Evolutionary conservation across 1,139 yeast genomes (phyloP), one percentile per base, ranked within the genome.

Genomic region (Kodamaea alishanica): DNA sequence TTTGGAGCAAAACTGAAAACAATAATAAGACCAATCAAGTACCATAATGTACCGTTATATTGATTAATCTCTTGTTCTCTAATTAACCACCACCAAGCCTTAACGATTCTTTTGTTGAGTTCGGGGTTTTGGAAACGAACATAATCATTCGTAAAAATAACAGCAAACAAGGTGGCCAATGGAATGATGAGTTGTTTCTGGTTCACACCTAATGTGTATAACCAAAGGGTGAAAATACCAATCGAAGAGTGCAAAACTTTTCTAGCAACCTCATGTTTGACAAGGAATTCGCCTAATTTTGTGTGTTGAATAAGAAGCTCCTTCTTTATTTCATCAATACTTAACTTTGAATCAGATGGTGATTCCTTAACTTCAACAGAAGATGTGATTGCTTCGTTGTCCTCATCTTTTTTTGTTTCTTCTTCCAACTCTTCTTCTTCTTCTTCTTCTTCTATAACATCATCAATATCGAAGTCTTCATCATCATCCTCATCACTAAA

Each of bases 241-340:
- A 89, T 87, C 1, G 95, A 84, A 5, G 92, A 84, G 59, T 92
- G 98, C 44, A 92, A 77, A 5, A 75, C 66, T 59, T 92, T 92
- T 52, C 98, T 75, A 3, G 96, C 94, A 20, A 92, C 70, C 60
- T 92, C 98, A 56, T 92, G 92, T 54, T 84, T 85, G 29, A 81
- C 74, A 30, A 82, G 60, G 49, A 80, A 79, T 37, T 69, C 69
- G 22, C 77, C 72, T 52, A 79, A 69, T 46, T 41, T 42, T 8
- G 37, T 39, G 11, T 37, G 41, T 24, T 36, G 42, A 8, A 15
- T 23, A 24, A 38, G 35, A 7, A 31, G 24, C 12, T 34, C 28
- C 33, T n/a, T 24, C 28, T 11, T 26, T 26, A n/a, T 12, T 29
- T 33, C 30, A 3, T 10, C 12, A 15, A 24, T 26, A 33, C 20